Conservation (phyloP, 163 green algal species). For the Scenedesmus sp. region DNA sequence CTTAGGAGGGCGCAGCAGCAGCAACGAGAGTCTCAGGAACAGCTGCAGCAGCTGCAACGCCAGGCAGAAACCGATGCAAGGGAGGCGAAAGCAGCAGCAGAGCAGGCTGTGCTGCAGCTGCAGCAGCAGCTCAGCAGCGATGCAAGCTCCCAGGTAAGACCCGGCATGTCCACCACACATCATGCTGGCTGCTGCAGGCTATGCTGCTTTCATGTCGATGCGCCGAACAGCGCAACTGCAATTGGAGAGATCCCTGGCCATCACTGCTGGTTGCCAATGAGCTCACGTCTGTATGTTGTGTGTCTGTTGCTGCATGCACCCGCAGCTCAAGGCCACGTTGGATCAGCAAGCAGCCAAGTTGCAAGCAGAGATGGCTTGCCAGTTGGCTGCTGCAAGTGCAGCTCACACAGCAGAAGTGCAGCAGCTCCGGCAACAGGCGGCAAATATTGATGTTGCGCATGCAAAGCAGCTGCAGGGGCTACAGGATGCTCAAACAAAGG, state of each 20-base stretch:
- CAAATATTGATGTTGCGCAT: not conserved
- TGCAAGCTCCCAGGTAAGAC: not conserved
- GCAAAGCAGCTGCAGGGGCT: not conserved
- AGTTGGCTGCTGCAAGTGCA: not conserved
- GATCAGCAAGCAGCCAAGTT: constrained; percentile 26
- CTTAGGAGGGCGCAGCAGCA: not conserved
- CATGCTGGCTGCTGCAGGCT: not conserved
- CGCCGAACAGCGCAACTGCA: too few species aligned
- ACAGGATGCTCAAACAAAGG: not conserved
- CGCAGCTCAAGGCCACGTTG: constrained; percentile 22
- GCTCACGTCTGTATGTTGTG: not conserved
- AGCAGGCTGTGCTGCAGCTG: constrained; percentile 2
- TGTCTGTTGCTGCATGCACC: not conserved
- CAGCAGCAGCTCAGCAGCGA: constrained; percentile 10
- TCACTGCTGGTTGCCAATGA: not conserved
- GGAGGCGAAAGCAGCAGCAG: not conserved
- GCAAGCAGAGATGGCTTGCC: not conserved
- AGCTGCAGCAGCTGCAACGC: constrained; percentile 28
- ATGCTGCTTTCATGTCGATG: not conserved
- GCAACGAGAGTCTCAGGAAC: constrained; percentile 14
- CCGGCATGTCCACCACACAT: not conserved
- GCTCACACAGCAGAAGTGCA: not conserved
- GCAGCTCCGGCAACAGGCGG: not conserved
- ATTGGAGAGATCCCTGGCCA: too few species aligned
- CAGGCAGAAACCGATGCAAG: not conserved